Base-by-base conservation (phyloP, 2,329 filamentous ascomycete genomes). In the Drechslera avenae region DNA sequence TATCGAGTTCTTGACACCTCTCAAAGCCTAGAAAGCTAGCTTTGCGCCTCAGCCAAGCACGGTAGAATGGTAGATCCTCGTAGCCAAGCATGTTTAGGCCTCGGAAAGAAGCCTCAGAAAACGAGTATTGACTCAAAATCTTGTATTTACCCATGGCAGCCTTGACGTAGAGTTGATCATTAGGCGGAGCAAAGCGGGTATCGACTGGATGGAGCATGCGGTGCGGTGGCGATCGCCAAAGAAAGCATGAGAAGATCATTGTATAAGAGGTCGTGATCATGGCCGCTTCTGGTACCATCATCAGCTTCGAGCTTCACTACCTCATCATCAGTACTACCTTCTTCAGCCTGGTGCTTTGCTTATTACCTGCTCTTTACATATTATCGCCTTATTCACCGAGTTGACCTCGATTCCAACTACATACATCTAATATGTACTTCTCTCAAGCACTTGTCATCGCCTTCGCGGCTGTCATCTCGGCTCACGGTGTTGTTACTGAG, bases 401-500 rank as follows among this genome's bases (percentile, higher is more conserved):
- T 62, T 58, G 56, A 62, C 32, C 62, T 63, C 56, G 47, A 51
- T 9, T 18, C 19, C n/a, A 33, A 16, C 37, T 21, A 36, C 31
- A 12, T 7, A 39, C 7, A 37, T 16, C 46, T 50, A 41, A 66
- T 46, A 71, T 71, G 68, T 52, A 65, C 26, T 65, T 68, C 56
- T 57, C 63, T 40, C 59, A 63, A 51, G 54, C 63, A 35, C 46
- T 71, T 32, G 47, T 64, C 19, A 61, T 63, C 30, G 59, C 61
- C 26, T 46, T 71, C 28, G 59, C 62, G 43, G 72, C 74, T 53
- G 74, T 77, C 60, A 77, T 79, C 60, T 80, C 80, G 33, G 82
- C 80, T 34, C 84, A 87, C 69, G 83, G 83, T 65, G 74, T 85
- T 21, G 75, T 86, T 57, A 79, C 80, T 57, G 73, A 78, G 21